Conservation (phyloP, 768 basidiomycete species). For the Auriscalpium vulgare region DNA sequence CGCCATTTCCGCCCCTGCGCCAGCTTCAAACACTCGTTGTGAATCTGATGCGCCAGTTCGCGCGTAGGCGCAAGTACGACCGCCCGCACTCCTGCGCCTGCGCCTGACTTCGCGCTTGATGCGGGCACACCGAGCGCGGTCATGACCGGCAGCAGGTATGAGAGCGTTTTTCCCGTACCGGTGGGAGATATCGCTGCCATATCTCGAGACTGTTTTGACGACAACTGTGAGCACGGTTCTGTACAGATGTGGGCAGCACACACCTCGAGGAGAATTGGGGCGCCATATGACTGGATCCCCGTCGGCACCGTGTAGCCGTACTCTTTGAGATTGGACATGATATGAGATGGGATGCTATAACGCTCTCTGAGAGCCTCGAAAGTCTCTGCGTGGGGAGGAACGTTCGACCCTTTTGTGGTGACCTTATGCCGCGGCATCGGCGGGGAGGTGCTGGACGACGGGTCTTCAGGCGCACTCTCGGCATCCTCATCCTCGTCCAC, state of each 20-base stretch:
- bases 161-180: slow-evolving; percentile 93
- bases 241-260: slow-evolving; percentile 14
- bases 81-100: slow-evolving; percentile 60
- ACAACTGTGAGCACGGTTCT: background rate
- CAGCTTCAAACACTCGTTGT: slow-evolving; percentile 81
- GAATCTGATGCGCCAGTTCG: slow-evolving; percentile 93
- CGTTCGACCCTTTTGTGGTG: slow-evolving; percentile 61
- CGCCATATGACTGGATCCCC: slow-evolving; percentile 71
- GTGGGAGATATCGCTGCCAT: slow-evolving; percentile 94
- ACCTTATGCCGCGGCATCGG: slow-evolving; percentile 51
- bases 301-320: slow-evolving; percentile 65
- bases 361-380: slow-evolving; percentile 54
- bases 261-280: slow-evolving; percentile 77
- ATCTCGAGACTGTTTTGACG: slow-evolving; percentile 55
- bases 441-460: slow-evolving; percentile 15
- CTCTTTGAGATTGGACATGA: slow-evolving; percentile 56
- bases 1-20: slow-evolving; percentile 80
- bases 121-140: slow-evolving; percentile 47
- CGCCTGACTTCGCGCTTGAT: slow-evolving; percentile 35
- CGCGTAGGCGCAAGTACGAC: slow-evolving; percentile 86
- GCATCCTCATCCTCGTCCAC: slow-evolving; percentile 15
- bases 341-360: slow-evolving; percentile 48
- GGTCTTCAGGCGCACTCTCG: slow-evolving; percentile 18
- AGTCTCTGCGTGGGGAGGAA: slow-evolving; percentile 49
- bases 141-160: slow-evolving; percentile 84